phyloP scores from a whole-genome alignment of 2,329 filamentous ascomycete genomes.

The Beauveria pseudobassiana region DNA sequence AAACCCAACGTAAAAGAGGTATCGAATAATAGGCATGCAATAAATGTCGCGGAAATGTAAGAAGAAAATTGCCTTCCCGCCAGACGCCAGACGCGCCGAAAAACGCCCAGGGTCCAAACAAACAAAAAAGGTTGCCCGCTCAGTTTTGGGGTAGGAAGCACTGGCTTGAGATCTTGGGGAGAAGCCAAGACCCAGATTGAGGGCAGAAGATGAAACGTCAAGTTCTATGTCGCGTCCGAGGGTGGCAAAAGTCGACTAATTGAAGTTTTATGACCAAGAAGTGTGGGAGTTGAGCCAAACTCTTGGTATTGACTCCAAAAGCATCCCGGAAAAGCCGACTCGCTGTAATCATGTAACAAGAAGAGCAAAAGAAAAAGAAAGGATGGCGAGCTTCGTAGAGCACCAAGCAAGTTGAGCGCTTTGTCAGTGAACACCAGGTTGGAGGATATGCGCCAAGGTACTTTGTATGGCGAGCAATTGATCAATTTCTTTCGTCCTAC shows the following conservation, averaged over 20 bases:
- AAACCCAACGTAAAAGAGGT: slow-evolving; percentile 6
- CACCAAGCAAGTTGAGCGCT: neutral
- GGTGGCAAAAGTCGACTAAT: neutral
- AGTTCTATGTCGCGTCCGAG: neutral
- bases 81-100: slow-evolving; percentile 8
- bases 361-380: neutral
- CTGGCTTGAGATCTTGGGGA: neutral
- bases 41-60: slow-evolving; percentile 2
- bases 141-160: neutral
- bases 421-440: neutral
- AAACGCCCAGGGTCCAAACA: neutral
- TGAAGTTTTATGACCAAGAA: neutral
- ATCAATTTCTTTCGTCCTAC: slow-evolving; percentile 25
- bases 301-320: neutral
- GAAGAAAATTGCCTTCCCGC: neutral
- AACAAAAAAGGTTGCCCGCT: slow-evolving; percentile 1
- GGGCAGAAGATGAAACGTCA: neutral
- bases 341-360: neutral
- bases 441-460: neutral
- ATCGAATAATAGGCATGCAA: slow-evolving; percentile 8
- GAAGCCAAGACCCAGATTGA: neutral
- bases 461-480: neutral
- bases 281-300: neutral
- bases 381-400: neutral
- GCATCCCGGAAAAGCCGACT: neutral